Base-by-base conservation (phyloP, 2,329 filamentous ascomycete species). In the Fusarium sp. region DNA sequence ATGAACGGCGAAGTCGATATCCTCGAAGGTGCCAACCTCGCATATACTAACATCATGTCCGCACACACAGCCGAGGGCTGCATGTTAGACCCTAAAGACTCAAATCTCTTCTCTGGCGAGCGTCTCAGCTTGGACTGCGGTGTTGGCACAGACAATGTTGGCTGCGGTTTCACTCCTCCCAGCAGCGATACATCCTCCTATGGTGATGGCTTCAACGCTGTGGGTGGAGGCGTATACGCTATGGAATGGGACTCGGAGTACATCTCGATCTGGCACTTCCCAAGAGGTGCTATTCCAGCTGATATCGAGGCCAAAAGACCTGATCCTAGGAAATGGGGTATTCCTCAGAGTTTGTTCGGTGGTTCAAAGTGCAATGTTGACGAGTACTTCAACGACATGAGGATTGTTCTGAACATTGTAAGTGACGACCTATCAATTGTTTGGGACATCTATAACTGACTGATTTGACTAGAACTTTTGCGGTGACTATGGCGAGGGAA, bases 261-360 rank as follows among this genome's bases (percentile, higher is more conserved):
- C 57, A 91, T 97, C 76, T 89, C 85, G 57, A 84, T 96, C 66
- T 97, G 91, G 89, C 92, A 92, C 82, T 97, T 94, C 78, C 82
- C 89, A 3, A 87, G 91, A n/a, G 80, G 79, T 29, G 76, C 78
- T 11, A 86, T 94, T 39, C 93, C 93, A 0, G 74, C 78, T 1
- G 90, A 96, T 74, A 90, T 95, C 49, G 77, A 80, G 7, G 78
- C 79, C 31, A 87, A 81, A 56, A 81, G 72, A 8, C 93, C 93
- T 0, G 81, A 91, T 39, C 92, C 93, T 0, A 77, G 79, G 1
- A 79, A 75, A 18, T 97, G 93, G 93, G 91, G 90, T 1, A 80
- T 82, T 3, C 93, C 93, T 0, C 79, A 88, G 10, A 92, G 91
- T 2, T 79, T 87, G 8, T 97, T 95, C 20, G 92, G 92, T 2